Conservation (phyloP, 208 protist genomes). For the Herpetomonas tarakana region DNA sequence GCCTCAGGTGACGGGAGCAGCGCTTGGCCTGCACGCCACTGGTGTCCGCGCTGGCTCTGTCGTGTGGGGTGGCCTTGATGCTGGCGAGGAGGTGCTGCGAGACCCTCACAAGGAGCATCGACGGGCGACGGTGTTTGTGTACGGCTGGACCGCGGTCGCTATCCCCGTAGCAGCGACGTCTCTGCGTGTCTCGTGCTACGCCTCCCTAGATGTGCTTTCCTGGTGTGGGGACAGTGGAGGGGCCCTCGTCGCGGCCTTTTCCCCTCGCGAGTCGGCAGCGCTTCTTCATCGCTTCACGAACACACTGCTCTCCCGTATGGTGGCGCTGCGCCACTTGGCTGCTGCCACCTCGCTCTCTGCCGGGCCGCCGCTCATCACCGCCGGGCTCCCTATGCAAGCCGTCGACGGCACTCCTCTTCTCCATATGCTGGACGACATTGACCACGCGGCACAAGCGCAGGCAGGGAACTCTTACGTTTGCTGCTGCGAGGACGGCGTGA, state of each 20-base stretch:
- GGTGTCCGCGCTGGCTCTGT: conserved; percentile 20
- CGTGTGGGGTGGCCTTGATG: conserved; percentile 21
- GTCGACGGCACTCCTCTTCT: conserved; percentile 1
- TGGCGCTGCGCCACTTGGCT: neutral
- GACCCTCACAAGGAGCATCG: conserved; percentile 16
- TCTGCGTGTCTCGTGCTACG: conserved; percentile 26
- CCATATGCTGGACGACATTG: neutral
- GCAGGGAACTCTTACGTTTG: no score
- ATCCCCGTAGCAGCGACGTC: conserved; percentile 18
- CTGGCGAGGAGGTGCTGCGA: neutral
- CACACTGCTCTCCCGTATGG: neutral
- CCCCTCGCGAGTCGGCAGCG: neutral
- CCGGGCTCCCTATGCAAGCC: no score
- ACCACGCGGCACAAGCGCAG: no score
- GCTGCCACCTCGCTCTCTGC: no score
- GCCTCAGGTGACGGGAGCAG: conserved; percentile 9
- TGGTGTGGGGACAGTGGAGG: neutral
- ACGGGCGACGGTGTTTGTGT: conserved; percentile 12
- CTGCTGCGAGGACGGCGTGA: no score
- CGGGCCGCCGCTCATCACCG: no score
- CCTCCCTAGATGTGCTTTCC: conserved; percentile 15
- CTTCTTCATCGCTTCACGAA: neutral
- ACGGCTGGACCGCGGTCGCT: conserved; percentile 31
- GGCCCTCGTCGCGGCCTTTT: neutral
- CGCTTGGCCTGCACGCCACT: conserved; percentile 32